Base-by-base conservation (phyloP, 148 eudicot species). In the Fallopia convolvulus region DNA sequence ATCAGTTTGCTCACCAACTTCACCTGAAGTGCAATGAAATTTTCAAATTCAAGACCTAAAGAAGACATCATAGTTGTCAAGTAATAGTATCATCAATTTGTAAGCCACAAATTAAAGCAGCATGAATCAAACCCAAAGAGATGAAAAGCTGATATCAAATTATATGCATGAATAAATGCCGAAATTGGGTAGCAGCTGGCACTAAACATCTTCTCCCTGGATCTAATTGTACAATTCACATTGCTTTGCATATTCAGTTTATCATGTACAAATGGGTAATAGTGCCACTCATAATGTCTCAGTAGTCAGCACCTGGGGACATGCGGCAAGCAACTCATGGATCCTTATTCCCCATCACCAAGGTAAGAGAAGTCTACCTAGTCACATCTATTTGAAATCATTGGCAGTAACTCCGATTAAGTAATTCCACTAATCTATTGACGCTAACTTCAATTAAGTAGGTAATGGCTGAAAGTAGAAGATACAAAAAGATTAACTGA, bases 1-100 rank as follows among this genome's bases (percentile, higher is more conserved):
- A 85, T 84, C 91, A 56, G 81, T 79, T 3, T 75, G 80, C 21
- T 77, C 75, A 20, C 36, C 75, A 20, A 72, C 26, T 72, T 42
- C 75, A 72, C 61, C 33, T 72, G 75, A 44, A 72, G 42, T 32
- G 72, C 44, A 66, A 30, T 33, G 42, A 12, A 32, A 66, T 0
- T 32, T 72, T 72, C 3, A 44, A 20, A 20, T 41, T 44, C 75
- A 41, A 42, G 14, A 23, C 75, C 17, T 20, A 14, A 32, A 15
- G 1, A 32, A 32, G 20, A 14, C 72, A 66, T 44, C 33, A 66
- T 6, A 58, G 14, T 14, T 30, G 33, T 30, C 71, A 65, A 30
- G n/a, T 4, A 21, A 26, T 26, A 26, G 30, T 26, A 26, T 33
- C 72, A 17, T 56, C 46, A 33, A 68, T 70, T 56, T 77, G n/a